phyloP scores from a whole-genome alignment of 345 rosid genomes.

The Viola odorata region DNA sequence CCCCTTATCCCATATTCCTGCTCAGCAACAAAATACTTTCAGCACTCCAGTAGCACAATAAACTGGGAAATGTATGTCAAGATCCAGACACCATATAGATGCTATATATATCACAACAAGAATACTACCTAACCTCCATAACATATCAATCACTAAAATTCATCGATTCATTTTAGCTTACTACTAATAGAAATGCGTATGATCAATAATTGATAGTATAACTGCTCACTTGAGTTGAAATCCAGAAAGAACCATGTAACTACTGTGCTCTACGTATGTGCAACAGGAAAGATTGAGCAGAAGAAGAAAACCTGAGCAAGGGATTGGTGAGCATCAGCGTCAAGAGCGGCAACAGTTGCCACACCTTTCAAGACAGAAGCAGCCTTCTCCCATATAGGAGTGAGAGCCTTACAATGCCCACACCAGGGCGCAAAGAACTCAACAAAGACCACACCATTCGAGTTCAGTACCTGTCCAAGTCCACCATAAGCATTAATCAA shows the following conservation, averaged over 20 bases:
- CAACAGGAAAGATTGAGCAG: background rate
- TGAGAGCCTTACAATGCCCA: conserved; percentile 88
- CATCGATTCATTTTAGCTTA: no score
- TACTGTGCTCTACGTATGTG: background rate
- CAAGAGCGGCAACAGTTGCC: conserved; percentile 89
- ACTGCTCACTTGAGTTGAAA: no score
- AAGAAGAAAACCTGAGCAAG: conserved; percentile 71
- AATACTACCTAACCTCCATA: background rate
- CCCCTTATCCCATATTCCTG: conserved; percentile 91
- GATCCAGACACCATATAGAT: background rate
- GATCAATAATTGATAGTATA: no score
- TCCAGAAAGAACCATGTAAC: no score
- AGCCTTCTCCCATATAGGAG: conserved; percentile 95
- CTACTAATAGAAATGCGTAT: no score
- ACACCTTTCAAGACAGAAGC: conserved; percentile 77
- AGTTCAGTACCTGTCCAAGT: conserved; percentile 62
- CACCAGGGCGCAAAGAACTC: conserved; percentile 99
- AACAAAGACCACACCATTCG: conserved; percentile 80
- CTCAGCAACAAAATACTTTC: conserved; percentile 9
- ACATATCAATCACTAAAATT: background rate
- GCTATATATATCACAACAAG: background rate
- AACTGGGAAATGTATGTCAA: background rate
- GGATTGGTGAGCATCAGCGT: conserved; percentile 91
- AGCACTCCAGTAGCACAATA: conserved; percentile 5
- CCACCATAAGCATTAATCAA: background rate